Base-by-base conservation (phyloP, 495 filamentous ascomycete species). In the Aspergillus nanangensis region DNA sequence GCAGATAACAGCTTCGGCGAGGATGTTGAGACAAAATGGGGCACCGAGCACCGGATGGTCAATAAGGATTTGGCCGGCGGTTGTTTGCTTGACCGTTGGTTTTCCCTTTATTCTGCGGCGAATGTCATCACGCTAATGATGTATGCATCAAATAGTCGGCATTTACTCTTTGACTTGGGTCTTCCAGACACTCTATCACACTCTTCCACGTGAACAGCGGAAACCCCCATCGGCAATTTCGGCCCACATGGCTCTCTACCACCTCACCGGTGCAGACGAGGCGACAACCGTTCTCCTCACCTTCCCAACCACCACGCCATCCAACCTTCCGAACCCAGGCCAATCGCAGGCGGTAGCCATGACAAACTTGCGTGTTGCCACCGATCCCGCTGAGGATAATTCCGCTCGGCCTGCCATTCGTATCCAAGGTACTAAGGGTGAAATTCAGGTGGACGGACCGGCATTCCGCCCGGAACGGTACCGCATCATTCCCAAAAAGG, bases 81-180 rank as follows among this genome's bases (percentile, higher is more conserved):
- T 38, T 83, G 83, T 17, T 65, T 95, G 43, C 67, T 96, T 29
- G 92, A 95, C 55, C 65, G 79, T 82, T 52, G 76, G 62, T 21
- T 27, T 31, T 11, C 46, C 35, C 44, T 14, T 22, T 27, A 4
- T 17, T 20, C 40, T 42, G 1, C 3, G n/a, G n/a, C n/a, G n/a
- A n/a, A n/a, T n/a, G n/a, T n/a, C 21, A 41, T 41, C 24, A 27
- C 11, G 18, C n/a, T 38, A 3, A 45, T 13, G 13, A 11, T 4
- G 2, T 29, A 10, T 48, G 15, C 39, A 5, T 11, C 11, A 11
- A 11, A 29, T 29, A 83, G 78, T 96, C 53, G 92, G 87, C 8
- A 84, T 97, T 57, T 94, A 96, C 67, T 80, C 86, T 36, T 67
- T 96, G 35, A 95, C 90, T 5, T 97, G 91, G 92, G 75, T 93